These are phyloP conservation scores for Lepidium didymum DNA, from an alignment of 345 rosid species.

Conservation along the genomic window DNA sequence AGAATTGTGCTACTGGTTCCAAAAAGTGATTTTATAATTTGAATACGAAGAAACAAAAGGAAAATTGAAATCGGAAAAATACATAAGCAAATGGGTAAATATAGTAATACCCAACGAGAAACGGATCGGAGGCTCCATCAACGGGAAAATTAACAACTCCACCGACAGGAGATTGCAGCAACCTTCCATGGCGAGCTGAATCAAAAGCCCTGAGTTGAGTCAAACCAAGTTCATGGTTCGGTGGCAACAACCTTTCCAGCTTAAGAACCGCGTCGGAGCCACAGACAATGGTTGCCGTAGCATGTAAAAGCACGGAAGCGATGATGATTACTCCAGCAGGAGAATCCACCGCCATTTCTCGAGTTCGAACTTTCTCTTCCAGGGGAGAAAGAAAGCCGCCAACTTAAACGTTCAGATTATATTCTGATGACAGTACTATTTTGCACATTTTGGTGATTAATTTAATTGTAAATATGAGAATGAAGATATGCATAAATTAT, in stretches of 20 bases:
- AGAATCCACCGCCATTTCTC: conserved; percentile 29
- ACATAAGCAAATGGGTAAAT: not conserved
- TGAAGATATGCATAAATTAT: not conserved
- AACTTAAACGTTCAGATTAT: conserved; percentile 26
- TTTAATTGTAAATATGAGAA: not conserved
- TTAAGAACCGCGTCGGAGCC: conserved; percentile 48
- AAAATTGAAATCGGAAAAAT: conserved; percentile 9
- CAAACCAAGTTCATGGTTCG: conserved; percentile 41
- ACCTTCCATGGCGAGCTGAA: conserved; percentile 67
- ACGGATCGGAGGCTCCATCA: conserved; percentile 77
- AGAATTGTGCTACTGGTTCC: not conserved
- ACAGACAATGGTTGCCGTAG: conserved; percentile 21
- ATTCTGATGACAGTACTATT: conserved; percentile 28
- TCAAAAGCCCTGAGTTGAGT: conserved; percentile 64
- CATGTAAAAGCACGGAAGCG: conserved; percentile 14
- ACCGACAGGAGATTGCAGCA: conserved; percentile 49
- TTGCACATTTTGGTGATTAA: conserved; percentile 1
- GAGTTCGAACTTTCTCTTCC: conserved; percentile 19
- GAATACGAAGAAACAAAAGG: not conserved
- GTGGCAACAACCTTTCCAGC: conserved; percentile 58
- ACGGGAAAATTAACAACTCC: conserved; percentile 79
- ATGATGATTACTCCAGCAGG: conserved; percentile 25
- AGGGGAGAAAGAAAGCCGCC: conserved; percentile 16
- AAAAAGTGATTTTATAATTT: not conserved
- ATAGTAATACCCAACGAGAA: conserved; percentile 61